Percentiles rank a stretch among this genome's conserved stretches.
These are phyloP conservation scores for Colletotrichum sp. DNA, from an alignment of 2,329 filamentous ascomycete genomes.

Conservation along the genomic window DNA sequence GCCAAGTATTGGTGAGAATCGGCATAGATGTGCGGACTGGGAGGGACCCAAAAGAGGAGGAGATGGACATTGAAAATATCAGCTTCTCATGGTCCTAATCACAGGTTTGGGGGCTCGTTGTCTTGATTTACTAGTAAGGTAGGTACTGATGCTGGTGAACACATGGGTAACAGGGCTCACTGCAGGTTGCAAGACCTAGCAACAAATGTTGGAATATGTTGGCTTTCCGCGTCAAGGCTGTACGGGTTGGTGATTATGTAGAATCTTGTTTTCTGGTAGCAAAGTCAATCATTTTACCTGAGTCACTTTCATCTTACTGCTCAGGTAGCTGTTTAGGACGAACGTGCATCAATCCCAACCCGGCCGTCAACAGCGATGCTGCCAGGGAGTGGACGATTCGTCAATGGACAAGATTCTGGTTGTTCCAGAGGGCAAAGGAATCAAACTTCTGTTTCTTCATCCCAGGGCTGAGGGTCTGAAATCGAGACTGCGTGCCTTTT, in stretches of 20 bases:
- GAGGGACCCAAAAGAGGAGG: neutral
- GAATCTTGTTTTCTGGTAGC: neutral
- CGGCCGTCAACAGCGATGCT: neutral
- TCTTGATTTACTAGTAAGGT: neutral
- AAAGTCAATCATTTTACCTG: rapidly evolving
- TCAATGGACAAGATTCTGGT: neutral
- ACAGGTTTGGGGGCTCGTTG: rapidly evolving
- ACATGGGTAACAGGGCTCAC: neutral
- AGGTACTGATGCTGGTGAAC: neutral
- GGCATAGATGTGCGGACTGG: neutral
- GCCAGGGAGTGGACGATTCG: neutral
- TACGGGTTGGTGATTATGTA: rapidly evolving
- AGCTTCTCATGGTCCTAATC: neutral
- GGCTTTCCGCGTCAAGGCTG: rapidly evolving
- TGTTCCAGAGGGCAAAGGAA: neutral
- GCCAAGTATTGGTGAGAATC: rapidly evolving
- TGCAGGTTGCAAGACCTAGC: rapidly evolving
- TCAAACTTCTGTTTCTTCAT: rapidly evolving
- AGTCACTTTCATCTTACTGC: neutral
- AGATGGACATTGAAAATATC: neutral
- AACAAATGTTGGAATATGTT: rapidly evolving
- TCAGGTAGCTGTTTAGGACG: rapidly evolving
- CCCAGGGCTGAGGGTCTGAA: neutral
- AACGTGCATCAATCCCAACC: neutral
- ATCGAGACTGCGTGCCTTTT: neutral